Evolutionary conservation across 331 rosid genomes (phyloP).

Genomic region (Dryas integrifolia): DNA sequence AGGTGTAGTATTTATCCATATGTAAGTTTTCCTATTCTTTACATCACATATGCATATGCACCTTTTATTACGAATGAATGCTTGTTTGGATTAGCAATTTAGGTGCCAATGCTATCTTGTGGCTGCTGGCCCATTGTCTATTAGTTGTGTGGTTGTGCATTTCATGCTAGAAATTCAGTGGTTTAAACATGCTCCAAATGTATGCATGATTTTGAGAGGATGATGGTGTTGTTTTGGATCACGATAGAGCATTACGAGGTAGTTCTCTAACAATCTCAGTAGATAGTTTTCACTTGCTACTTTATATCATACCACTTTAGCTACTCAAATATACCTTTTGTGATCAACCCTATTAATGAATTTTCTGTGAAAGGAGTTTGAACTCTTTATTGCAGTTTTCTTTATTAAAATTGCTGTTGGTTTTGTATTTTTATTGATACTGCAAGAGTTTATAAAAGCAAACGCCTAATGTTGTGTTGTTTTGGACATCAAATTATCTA

Average conservation of each 20-base stretch:
- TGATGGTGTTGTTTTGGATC: background rate
- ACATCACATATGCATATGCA: background rate
- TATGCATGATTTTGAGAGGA: background rate
- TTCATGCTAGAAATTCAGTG: constrained; percentile 1
- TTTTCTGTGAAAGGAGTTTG: background rate
- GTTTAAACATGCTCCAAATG: background rate
- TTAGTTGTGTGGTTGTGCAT: background rate
- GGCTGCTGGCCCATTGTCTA: background rate
- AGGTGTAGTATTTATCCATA: background rate
- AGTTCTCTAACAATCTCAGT: background rate
- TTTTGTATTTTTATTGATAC: constrained; percentile 10
- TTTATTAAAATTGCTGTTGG: background rate
- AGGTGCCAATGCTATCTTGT: background rate
- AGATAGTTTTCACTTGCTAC: background rate
- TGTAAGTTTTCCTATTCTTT: background rate
- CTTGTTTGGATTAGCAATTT: background rate
- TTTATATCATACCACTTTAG: background rate
- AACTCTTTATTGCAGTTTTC: constrained; percentile 3
- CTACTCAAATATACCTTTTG: background rate
- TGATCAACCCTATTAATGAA: background rate
- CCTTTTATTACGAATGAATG: background rate
- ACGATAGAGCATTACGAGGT: background rate
- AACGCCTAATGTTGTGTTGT: constrained; percentile 16
- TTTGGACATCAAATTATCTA: constrained; percentile 32
- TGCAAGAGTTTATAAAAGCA: constrained; percentile 16